These are phyloP conservation scores for Yamadazyma diddensiae DNA, from an alignment of 1,139 yeast species.

Conservation along the genomic window DNA sequence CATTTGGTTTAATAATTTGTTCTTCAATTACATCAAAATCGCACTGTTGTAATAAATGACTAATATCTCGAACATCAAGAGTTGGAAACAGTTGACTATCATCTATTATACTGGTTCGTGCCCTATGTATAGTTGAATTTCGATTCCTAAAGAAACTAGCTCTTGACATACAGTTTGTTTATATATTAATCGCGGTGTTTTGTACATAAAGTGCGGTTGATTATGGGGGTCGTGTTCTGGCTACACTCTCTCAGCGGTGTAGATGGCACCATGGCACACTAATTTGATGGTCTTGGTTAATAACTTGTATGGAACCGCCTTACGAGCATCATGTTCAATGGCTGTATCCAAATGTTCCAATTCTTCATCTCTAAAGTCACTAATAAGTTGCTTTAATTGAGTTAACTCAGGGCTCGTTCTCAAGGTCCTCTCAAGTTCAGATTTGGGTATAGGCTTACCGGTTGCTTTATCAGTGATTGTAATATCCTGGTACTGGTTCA, in stretches of 20 bases:
- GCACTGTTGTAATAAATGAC: slow-evolving; percentile 59
- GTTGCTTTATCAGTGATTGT: slow-evolving; percentile 45
- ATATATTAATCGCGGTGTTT: too few relatives aligned
- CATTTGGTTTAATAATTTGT: slow-evolving; percentile 61
- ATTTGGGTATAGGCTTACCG: slow-evolving; percentile 25
- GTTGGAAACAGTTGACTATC: slow-evolving; percentile 54
- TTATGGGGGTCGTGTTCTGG: too few relatives aligned
- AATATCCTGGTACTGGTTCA: slow-evolving; percentile 50
- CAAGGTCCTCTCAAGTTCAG: slow-evolving; percentile 22
- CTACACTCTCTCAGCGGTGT: slow-evolving; percentile 81
- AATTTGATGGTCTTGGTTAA: slow-evolving; percentile 84
- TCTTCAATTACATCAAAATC: slow-evolving; percentile 65
- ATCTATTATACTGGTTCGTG: slow-evolving; percentile 14
- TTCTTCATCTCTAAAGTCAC: slow-evolving; percentile 88
- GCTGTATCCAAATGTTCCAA: slow-evolving; percentile 95
- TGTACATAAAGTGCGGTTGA: too few relatives aligned
- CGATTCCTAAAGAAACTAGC: slow-evolving; percentile 14
- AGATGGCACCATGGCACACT: slow-evolving; percentile 84
- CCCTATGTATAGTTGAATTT: slow-evolving; percentile 14
- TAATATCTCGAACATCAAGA: slow-evolving; percentile 61
- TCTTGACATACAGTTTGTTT: slow-evolving; percentile 14
- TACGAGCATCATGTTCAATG: slow-evolving; percentile 82
- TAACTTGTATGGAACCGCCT: slow-evolving; percentile 87
- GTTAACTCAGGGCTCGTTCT: slow-evolving; percentile 53
- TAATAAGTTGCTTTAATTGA: slow-evolving; percentile 59